phyloP scores from a whole-genome alignment of 441 rosid species.

The Rhodomyrtus psidioides region DNA sequence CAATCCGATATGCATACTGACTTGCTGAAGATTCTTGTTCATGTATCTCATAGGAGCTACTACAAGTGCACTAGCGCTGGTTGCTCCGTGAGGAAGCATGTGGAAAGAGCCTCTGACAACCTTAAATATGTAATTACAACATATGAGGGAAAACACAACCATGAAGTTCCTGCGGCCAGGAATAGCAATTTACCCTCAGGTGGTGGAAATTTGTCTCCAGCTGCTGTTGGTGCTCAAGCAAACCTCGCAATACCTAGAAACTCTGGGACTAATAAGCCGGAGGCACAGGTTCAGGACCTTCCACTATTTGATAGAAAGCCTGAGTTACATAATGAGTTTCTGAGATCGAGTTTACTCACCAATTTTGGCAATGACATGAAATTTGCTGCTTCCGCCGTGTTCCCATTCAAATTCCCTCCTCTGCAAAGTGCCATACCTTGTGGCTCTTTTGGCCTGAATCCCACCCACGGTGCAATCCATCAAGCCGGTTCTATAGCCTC shows the following conservation, averaged over 20 bases:
- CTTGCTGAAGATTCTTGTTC: not conserved
- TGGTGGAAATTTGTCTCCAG: conserved; percentile 11
- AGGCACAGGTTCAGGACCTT: conserved; percentile 31
- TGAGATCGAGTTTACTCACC: conserved; percentile 26
- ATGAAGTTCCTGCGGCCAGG: conserved; percentile 63
- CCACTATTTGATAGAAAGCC: conserved; percentile 31
- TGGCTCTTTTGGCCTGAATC: conserved; percentile 23
- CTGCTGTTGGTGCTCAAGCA: conserved; percentile 19
- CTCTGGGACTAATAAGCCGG: conserved; percentile 21
- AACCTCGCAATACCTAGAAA: conserved; percentile 20
- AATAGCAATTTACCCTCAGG: conserved; percentile 29
- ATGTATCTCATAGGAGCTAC: conserved; percentile 41
- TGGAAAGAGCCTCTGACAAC: conserved; percentile 61
- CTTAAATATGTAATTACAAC: conserved; percentile 49
- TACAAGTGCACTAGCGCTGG: conserved; percentile 67
- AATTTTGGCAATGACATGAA: conserved; percentile 35
- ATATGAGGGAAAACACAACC: conserved; percentile 65
- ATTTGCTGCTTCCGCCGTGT: conserved; percentile 27
- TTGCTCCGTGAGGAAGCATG: conserved; percentile 60
- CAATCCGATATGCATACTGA: not conserved
- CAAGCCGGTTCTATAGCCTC: conserved; percentile 23
- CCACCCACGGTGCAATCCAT: conserved; percentile 15
- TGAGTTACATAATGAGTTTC: conserved; percentile 20
- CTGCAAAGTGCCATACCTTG: conserved; percentile 22
- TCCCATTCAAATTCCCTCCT: conserved; percentile 37